Base-by-base conservation (phyloP, 768 basidiomycete species). In the Scleroderma citrinum region DNA sequence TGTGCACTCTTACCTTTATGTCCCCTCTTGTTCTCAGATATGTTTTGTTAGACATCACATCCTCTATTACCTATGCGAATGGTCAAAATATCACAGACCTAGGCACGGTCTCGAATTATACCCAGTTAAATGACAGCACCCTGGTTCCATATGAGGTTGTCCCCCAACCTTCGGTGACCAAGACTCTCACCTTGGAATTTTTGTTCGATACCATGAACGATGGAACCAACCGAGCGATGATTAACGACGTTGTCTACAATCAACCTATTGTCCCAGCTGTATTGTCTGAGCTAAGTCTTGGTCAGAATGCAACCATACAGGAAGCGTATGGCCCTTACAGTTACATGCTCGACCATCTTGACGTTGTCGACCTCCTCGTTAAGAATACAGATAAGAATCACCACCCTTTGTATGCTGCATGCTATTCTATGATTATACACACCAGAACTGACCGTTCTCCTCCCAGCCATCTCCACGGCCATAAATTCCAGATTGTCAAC, bases 391-490 rank as follows among this genome's bases (percentile, higher is more conserved):
- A 89, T 62, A 70, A 70, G 0, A 86, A 85, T 8, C 82, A 83
- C 55, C 92, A 93, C 66, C 92, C 92, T 44, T 93, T 92, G 87
- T 90, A 55, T 58, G 83, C 68, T 1, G 12, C n/a, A 19, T 53
- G 45, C 44, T 34, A 20, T 30, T 49, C 41, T 3, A 14, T 1
- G n/a, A 31, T 48, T 13, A 50, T 14, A 13, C 35, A 7, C 4
- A 30, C 42, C 26, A 20, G 30, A 48, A 42, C 30, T 40, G 31
- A 56, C 50, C 20, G 3, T 20, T 24, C 2, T 2, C 20, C n/a
- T 16, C 36, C 53, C 45, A 92, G 92, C 80, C 92, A 96, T 65
- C 66, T 94, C 47, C 92, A 95, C 66, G 93, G 93, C 0, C 90
- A 95, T 72, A 83, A 85, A 58, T 78, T 83, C 70, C 85, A 87